Base-by-base conservation (phyloP, 768 basidiomycete genomes). In the Infundibulicybe gibba region DNA sequence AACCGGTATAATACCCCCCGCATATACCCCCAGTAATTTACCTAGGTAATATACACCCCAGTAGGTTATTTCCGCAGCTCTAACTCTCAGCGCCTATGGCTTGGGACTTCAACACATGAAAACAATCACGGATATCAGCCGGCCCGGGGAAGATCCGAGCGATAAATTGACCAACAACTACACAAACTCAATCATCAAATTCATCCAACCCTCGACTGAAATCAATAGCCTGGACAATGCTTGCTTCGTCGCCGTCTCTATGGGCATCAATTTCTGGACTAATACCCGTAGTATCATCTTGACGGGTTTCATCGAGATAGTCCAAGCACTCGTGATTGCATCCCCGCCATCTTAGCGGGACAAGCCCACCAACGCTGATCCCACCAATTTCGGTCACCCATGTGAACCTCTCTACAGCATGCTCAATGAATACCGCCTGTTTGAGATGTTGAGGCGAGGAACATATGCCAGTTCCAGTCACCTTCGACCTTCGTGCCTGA, bases 301-400 rank as follows among this genome's bases (percentile, higher is more conserved):
- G 32, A 32, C 38, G 33, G 15, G 54, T 47, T 10, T 55, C 33
- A 17, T 71, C 74, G 54, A 90, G 61, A 55, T 83, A 88, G 30
- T 73, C 72, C 45, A 90, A 57, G 60, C 87, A 90, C 0, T 80
- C 80, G 41, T 48, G 53, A n/a, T 64, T 58, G 61, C 87, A 90
- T 1, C 87, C 87, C 21, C 84, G 66, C 86, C 87, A 90, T 43
- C 69, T 61, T 25, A 89, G 50, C 16, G 85, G 82, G 5, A 84
- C 81, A 11, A 57, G 52, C 6, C 72, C 79, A 15, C 80, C 78
- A 0, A 84, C 65, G n/a, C 65, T 59, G 17, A 72, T 67, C 5
- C 79, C 77, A 0, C 77, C 81, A 20, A 86, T 64, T 11, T 48
- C 63, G 6, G 57, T 64, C 56, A 83, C 83, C 87, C 87, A 90